Conservation (phyloP, 495 filamentous ascomycete genomes). For the Neurospora cerealis region DNA sequence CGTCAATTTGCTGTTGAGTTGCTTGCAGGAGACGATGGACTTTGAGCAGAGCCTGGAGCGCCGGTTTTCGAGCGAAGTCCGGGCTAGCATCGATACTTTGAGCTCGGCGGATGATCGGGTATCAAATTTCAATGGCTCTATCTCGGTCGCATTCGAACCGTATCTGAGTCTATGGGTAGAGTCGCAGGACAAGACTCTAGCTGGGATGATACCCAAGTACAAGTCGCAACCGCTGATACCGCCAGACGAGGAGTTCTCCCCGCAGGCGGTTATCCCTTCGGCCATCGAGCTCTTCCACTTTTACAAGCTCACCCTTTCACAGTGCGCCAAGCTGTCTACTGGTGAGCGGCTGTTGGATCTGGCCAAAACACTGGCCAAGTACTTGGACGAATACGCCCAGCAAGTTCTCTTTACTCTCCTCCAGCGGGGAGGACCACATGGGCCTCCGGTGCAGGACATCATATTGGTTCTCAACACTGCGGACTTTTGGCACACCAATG, state of each 20-base stretch:
- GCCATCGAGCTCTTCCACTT: constrained; percentile 97
- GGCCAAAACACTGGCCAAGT: constrained; percentile 77
- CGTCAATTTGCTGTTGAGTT: constrained; percentile 84
- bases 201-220: constrained; percentile 80
- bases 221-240: constrained; percentile 71
- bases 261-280: constrained; percentile 80
- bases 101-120: constrained; percentile 68
- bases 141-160: constrained; percentile 95
- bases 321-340: constrained; percentile 93
- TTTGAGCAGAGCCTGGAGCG: constrained; percentile 90
- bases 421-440: constrained; percentile 45
- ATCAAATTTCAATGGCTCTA: constrained; percentile 77
- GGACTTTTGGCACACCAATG: constrained; percentile 93
- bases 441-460: constrained; percentile 62
- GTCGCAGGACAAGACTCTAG: constrained; percentile 83
- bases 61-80: constrained; percentile 64
- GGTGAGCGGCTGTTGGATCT: constrained; percentile 79
- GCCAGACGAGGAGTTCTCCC: constrained; percentile 82
- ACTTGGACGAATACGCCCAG: constrained; percentile 91
- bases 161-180: constrained; percentile 97
- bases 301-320: constrained; percentile 80
- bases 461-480: constrained; percentile 89
- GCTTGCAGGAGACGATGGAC: constrained; percentile 91
- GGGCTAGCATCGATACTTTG: constrained; percentile 87
- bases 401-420: constrained; percentile 79